Percentiles rank a stretch among this genome's conserved stretches.
phyloP scores from a whole-genome alignment of 495 filamentous ascomycete species.

The Sporormia fimetaria region DNA sequence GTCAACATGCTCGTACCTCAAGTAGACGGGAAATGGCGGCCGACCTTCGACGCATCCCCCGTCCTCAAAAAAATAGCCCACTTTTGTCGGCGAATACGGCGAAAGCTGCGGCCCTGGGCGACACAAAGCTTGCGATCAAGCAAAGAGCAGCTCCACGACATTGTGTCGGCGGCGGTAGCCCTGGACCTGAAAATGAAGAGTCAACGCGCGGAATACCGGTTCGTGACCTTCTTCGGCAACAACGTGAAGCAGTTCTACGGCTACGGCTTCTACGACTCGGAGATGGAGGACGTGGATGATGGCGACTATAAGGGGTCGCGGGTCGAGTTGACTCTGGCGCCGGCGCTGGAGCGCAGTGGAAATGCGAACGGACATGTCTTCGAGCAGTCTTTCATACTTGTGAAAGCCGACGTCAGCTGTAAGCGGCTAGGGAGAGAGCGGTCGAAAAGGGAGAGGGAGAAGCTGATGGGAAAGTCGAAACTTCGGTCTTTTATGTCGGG shows the following conservation, averaged over 20 bases:
- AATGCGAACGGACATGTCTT: slow-evolving; percentile 25
- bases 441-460: background rate
- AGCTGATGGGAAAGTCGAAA: background rate
- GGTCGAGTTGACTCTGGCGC: slow-evolving; percentile 16
- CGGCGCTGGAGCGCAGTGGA: slow-evolving; percentile 22
- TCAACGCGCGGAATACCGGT: slow-evolving; percentile 22
- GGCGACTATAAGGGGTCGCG: slow-evolving; percentile 5
- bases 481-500: background rate
- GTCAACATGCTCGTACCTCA: slow-evolving; percentile 22
- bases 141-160: slow-evolving; percentile 21
- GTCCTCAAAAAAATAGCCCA: slow-evolving; percentile 18
- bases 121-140: slow-evolving; percentile 12
- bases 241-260: slow-evolving; percentile 15
- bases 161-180: slow-evolving; percentile 23
- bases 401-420: slow-evolving; percentile 25
- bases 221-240: slow-evolving; percentile 20
- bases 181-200: slow-evolving; percentile 26
- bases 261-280: slow-evolving; percentile 19
- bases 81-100: slow-evolving; percentile 12
- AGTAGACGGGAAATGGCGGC: slow-evolving; percentile 24
- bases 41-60: slow-evolving; percentile 19
- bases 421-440: slow-evolving; percentile 8
- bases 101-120: slow-evolving; percentile 19
- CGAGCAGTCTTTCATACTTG: slow-evolving; percentile 19
- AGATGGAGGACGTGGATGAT: slow-evolving; percentile 24